Conservation (phyloP, 768 basidiomycete genomes). For the Dentipellis fragilis region DNA sequence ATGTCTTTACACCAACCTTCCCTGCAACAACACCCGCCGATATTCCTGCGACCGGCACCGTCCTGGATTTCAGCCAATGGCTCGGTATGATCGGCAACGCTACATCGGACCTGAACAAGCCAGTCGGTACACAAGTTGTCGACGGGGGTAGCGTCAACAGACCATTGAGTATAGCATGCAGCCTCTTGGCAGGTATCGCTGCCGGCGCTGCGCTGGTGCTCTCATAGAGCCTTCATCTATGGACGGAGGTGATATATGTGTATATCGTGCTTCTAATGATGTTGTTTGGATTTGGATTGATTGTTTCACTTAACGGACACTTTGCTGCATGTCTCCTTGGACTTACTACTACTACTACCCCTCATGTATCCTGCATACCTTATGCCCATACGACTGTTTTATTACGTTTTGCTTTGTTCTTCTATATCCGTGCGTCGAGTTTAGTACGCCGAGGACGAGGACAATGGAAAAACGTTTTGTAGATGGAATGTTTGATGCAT, state of each 20-base stretch:
- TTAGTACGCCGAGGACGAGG: no score
- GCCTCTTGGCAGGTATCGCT: neutral
- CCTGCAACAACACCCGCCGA: conserved; percentile 15
- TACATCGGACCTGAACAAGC: conserved; percentile 14
- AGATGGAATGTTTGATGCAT: no score
- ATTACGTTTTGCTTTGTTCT: neutral
- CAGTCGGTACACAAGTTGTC: conserved; percentile 1
- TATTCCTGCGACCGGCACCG: conserved; percentile 18
- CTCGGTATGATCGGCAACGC: conserved; percentile 18
- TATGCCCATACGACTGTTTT: neutral
- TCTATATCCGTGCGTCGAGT: neutral
- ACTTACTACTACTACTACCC: neutral
- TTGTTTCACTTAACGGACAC: neutral
- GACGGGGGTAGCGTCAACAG: neutral
- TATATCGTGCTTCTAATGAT: no score
- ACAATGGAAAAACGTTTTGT: no score
- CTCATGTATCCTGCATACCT: neutral
- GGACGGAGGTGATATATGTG: no score
- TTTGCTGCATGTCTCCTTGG: neutral
- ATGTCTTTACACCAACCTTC: conserved; percentile 25
- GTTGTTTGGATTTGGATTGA: neutral
- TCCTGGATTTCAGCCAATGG: conserved; percentile 23
- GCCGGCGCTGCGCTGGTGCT: neutral
- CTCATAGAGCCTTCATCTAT: neutral
- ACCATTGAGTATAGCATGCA: neutral